phyloP scores from a whole-genome alignment of 2,329 filamentous ascomycete genomes.

The Penicillium sp. region DNA sequence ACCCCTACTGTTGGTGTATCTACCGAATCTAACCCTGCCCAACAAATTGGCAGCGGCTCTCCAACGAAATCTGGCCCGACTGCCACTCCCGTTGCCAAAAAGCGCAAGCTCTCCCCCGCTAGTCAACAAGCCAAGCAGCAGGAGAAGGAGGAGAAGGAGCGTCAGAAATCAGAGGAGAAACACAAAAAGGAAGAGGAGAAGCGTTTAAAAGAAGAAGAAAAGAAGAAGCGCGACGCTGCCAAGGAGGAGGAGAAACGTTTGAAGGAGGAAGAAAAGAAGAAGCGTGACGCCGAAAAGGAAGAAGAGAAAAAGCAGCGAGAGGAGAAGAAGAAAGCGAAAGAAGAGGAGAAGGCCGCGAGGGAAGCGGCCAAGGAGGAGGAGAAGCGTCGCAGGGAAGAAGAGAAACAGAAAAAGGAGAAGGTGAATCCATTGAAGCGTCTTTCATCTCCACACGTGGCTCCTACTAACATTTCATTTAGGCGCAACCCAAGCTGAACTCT shows the following conservation, averaged over 20 bases:
- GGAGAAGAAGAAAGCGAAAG: constrained; percentile 44
- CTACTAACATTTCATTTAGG: constrained; percentile 33
- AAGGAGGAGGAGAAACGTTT: constrained; percentile 5
- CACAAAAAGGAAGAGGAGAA: constrained; percentile 36
- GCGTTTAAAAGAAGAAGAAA: constrained; percentile 28
- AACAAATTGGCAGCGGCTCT: background rate
- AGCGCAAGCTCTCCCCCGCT: constrained; percentile 26
- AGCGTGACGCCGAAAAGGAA: constrained; percentile 25
- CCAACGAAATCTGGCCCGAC: constrained; percentile 8
- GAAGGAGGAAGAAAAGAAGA: constrained; percentile 29
- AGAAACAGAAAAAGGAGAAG: constrained; percentile 49
- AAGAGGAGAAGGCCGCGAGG: constrained; percentile 47
- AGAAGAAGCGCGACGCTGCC: constrained; percentile 6
- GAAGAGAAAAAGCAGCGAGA: constrained; percentile 45
- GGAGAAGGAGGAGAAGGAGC: constrained; percentile 31
- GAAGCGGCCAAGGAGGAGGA: constrained; percentile 44
- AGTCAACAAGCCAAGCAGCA: constrained; percentile 36
- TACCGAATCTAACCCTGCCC: background rate
- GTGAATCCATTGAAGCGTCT: constrained; percentile 28
- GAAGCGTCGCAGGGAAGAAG: constrained; percentile 48
- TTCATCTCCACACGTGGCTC: background rate
- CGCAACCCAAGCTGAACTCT: constrained; percentile 51
- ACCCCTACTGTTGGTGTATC: background rate
- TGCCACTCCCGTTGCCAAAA: constrained; percentile 23
- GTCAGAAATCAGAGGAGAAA: constrained; percentile 33